Base-by-base conservation (phyloP, 1,284 basidiomycete genomes). In the Amylostereum areolatum region DNA sequence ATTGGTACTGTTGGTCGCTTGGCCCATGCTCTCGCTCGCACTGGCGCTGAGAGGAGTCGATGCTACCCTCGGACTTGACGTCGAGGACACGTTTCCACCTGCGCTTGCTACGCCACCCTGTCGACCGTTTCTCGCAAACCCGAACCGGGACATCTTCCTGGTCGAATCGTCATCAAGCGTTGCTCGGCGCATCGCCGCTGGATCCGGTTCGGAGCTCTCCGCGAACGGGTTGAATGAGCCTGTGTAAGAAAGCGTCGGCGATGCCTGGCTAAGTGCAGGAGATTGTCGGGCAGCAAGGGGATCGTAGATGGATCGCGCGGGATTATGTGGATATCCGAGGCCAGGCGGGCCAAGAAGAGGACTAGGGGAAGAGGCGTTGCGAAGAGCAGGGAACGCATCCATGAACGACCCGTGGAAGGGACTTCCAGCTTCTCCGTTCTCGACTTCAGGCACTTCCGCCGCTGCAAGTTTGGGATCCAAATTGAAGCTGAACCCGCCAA, bases 211-310 rank as follows among this genome's bases (percentile, higher is more conserved):
- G 11, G 76, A 73, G n/a, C 55, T 64, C 5, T 70, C 62, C 12
- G 78, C 79, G 57, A 91, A 91, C 0, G 88, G 88, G 65, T 91
- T 84, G 63, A 91, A 89, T 2, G 83, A 80, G 1, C 87, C 87
- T 5, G 79, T 71, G 58, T 89, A 89, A 5, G 78, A 72, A 28
- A 69, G 68, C 45, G 68, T 67, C 7, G 70, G 68, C 1, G 72
- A 64, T 47, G 75, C 76, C 42, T 68, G 73, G 48, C 81, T 79
- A 6, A 71, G 54, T 3, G 69, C 61, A 41, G 71, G 64, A 28
- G 70, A 58, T 25, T 69, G 67, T 18, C 55, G 53, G 29, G 66
- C 55, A 18, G 69, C 59, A 37, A 70, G 60, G 5, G 80, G 70
- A 55, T 84, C 80, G 59, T 77, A 83, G 10, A 80, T 71, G 3